Percentiles rank a stretch among this genome's conserved stretches.
phyloP scores from a whole-genome alignment of 148 eudicot species.

The Persicaria tinctoria region DNA sequence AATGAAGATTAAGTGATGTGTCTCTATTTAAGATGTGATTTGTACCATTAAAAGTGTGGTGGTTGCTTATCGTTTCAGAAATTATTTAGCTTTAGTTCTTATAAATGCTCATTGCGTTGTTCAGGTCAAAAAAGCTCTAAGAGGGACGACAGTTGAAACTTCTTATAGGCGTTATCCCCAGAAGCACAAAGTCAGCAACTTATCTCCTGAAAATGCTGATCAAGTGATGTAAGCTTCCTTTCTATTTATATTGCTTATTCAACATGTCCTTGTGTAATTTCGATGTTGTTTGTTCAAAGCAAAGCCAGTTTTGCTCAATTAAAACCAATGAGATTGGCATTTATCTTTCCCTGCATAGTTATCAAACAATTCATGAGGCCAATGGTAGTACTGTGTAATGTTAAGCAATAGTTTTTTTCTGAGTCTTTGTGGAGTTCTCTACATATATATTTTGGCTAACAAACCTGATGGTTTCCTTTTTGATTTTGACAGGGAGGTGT shows the following conservation, averaged over 20 bases:
- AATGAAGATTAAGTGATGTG: not conserved
- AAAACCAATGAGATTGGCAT: not conserved
- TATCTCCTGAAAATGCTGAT: constrained; percentile 33
- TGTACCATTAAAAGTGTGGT: too few species aligned
- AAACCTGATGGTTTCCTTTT: not conserved
- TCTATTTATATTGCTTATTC: not conserved
- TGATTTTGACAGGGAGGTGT: not conserved
- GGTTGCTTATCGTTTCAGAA: too few species aligned
- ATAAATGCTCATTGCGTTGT: not conserved
- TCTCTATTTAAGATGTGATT: not conserved
- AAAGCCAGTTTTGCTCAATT: not conserved
- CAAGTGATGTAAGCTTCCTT: constrained; percentile 40
- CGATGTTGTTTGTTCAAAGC: too few species aligned
- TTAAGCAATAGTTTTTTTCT: too few species aligned
- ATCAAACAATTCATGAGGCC: not conserved
- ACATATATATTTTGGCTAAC: too few species aligned
- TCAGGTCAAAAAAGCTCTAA: constrained; percentile 58
- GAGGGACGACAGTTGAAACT: constrained; percentile 45
- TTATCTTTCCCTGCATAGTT: not conserved
- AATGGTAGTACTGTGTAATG: not conserved
- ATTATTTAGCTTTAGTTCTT: not conserved
- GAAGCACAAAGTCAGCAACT: constrained; percentile 37
- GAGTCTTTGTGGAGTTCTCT: too few species aligned
- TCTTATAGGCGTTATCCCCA: constrained; percentile 23
- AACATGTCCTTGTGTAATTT: not conserved